A percentile compares a stretch with the other conserved stretches of the same genome.
Evolutionary conservation across 2,329 filamentous ascomycete genomes (phyloP).

Genomic region (Ascochyta viciae-villosae): DNA sequence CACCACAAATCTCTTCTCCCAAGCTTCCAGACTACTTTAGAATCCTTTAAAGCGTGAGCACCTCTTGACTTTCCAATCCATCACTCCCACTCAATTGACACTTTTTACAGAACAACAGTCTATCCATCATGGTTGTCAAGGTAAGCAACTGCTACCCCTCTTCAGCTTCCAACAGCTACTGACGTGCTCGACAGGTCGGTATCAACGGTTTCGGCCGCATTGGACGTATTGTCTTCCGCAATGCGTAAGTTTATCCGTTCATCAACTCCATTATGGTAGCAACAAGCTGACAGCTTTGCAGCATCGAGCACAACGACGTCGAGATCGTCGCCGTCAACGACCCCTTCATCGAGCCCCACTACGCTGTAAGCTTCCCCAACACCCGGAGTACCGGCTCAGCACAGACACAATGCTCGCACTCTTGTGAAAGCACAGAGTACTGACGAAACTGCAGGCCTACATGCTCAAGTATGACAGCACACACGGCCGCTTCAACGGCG

Average conservation of each 20-base stretch:
- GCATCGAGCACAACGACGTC: constrained; percentile 84
- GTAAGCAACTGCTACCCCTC: constrained; percentile 42
- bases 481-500: constrained; percentile 96
- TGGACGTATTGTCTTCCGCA: constrained; percentile 98
- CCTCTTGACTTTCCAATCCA: constrained; percentile 15
- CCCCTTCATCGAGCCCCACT: constrained; percentile 97
- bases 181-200: constrained; percentile 69
- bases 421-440: constrained; percentile 14
- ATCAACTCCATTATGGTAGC: not conserved
- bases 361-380: constrained; percentile 77
- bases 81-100: constrained; percentile 22
- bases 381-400: not conserved
- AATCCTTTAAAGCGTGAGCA: constrained; percentile 33
- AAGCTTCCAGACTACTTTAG: constrained; percentile 25
- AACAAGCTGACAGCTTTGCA: constrained; percentile 46
- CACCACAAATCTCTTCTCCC: constrained; percentile 30
- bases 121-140: constrained; percentile 57
- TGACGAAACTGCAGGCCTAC: constrained; percentile 74
- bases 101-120: constrained; percentile 30
- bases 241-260: constrained; percentile 68
- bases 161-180: constrained; percentile 27
- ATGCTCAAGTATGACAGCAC: constrained; percentile 99
- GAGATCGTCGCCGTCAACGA: constrained; percentile 98
- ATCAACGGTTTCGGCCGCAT: constrained; percentile 99
- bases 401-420: not conserved